phyloP scores from a whole-genome alignment of 1,284 basidiomycete genomes.

The Ceratobasidium sp. region DNA sequence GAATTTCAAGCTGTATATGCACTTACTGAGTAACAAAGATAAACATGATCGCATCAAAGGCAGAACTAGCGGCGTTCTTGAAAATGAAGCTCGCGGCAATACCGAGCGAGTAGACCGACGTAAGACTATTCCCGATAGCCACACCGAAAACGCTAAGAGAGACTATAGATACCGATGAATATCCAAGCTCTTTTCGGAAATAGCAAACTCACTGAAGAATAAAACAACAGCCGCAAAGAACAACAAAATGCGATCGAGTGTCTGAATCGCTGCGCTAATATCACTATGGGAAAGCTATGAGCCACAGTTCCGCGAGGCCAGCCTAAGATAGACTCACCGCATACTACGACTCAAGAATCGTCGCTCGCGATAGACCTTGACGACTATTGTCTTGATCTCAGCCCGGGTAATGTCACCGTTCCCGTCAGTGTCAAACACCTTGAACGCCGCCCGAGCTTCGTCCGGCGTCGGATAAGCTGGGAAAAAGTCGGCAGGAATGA shows the following conservation, averaged over 20 bases:
- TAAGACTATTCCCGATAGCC: conserved; percentile 55
- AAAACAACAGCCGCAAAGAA: conserved; percentile 67
- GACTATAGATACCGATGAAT: conserved; percentile 47
- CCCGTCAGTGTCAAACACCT: conserved; percentile 75
- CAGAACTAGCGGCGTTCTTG: conserved; percentile 70
- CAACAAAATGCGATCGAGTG: conserved; percentile 67
- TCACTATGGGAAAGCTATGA: conserved; percentile 74
- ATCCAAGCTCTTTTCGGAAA: not conserved
- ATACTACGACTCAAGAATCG: conserved; percentile 72
- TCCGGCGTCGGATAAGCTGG: conserved; percentile 67
- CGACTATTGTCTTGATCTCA: conserved; percentile 75
- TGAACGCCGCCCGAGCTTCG: conserved; percentile 71
- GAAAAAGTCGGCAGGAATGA: conserved; percentile 72
- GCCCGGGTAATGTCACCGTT: conserved; percentile 80
- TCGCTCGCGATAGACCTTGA: conserved; percentile 77
- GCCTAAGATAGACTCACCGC: conserved; percentile 48
- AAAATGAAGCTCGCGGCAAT: conserved; percentile 79
- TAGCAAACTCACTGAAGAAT: conserved; percentile 59
- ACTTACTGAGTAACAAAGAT: conserved; percentile 78
- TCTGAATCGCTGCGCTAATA: conserved; percentile 67
- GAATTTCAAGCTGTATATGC: no score
- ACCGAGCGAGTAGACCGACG: conserved; percentile 51
- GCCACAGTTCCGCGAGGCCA: no score
- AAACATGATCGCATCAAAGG: conserved; percentile 80
- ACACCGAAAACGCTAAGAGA: conserved; percentile 74